These are phyloP conservation scores for Fragaria vesca DNA, from an alignment of 306 rosid species.

Conservation along the genomic window DNA sequence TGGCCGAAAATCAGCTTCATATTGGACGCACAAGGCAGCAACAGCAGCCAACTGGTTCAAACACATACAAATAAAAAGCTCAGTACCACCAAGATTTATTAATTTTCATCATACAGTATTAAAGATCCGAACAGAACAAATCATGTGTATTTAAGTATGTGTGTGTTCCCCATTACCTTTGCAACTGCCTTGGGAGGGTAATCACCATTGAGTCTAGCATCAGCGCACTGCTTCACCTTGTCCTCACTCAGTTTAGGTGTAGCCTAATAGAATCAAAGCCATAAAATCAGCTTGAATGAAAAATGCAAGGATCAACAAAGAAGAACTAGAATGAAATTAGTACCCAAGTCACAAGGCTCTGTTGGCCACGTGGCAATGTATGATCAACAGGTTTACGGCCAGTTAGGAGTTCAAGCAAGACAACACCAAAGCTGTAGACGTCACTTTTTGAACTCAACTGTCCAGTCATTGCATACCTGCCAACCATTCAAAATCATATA, in stretches of 20 bases:
- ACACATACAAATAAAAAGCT: neutral
- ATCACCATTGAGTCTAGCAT: constrained; percentile 58
- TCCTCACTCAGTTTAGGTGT: constrained; percentile 82
- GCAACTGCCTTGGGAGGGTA: constrained; percentile 80
- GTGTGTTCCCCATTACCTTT: constrained; percentile 52
- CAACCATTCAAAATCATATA: constrained; percentile 21
- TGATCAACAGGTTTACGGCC: constrained; percentile 86
- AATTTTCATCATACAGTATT: neutral
- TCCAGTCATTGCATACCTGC: constrained; percentile 86
- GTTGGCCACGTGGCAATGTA: constrained; percentile 81
- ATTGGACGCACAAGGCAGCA: constrained; percentile 77
- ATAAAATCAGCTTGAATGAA: constrained; percentile 24
- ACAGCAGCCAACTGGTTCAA: constrained; percentile 70
- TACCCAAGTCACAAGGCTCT: constrained; percentile 95
- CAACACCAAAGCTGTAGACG: constrained; percentile 80
- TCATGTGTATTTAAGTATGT: neutral
- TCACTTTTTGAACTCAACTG: constrained; percentile 69
- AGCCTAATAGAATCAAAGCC: constrained; percentile 48
- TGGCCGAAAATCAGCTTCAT: constrained; percentile 77
- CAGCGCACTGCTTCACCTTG: constrained; percentile 80
- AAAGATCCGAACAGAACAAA: neutral
- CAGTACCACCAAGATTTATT: neutral
- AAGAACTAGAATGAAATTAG: constrained; percentile 15
- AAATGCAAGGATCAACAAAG: constrained; percentile 10
- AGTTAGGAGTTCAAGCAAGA: constrained; percentile 70